These are phyloP conservation scores for Paspalum notatum DNA, from an alignment of 176 grass and related monocot species.

Conservation along the genomic window DNA sequence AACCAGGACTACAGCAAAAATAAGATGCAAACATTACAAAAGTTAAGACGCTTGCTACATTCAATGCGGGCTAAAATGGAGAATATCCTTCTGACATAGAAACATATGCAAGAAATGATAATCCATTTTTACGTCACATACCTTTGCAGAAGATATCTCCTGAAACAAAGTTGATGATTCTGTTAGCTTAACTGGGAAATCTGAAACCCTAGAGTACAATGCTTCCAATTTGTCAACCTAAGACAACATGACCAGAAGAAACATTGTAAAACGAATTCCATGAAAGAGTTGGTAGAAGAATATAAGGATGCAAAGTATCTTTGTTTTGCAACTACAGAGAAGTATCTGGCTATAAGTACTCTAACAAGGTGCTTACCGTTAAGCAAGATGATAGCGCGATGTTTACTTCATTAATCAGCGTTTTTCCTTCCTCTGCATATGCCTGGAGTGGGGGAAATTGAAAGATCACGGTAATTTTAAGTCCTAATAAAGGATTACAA, in stretches of 20 bases:
- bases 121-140: conserved; percentile 40
- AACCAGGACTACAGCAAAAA: conserved; percentile 65
- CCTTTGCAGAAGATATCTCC: conserved; percentile 86
- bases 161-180: conserved; percentile 50
- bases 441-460: conserved; percentile 45
- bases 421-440: conserved; percentile 60
- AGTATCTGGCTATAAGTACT: conserved; percentile 5
- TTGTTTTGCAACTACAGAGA: conserved; percentile 18
- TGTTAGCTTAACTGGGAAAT: conserved; percentile 68
- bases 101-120: conserved; percentile 13
- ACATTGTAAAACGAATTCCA: conserved; percentile 29
- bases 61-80: background rate
- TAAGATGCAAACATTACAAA: conserved; percentile 27
- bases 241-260: conserved; percentile 32
- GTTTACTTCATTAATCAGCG: conserved; percentile 67
- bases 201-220: conserved; percentile 51
- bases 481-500: background rate
- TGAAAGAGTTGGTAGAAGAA: conserved; percentile 36
- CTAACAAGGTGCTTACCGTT: conserved; percentile 57
- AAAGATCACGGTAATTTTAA: conserved; percentile 36
- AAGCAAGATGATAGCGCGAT: conserved; percentile 62
- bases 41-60: conserved; percentile 24
- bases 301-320: conserved; percentile 6
- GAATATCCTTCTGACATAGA: conserved; percentile 1
- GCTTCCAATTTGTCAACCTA: conserved; percentile 80